Conservation (phyloP, 495 filamentous ascomycete genomes). For the Penicillium lividum region DNA sequence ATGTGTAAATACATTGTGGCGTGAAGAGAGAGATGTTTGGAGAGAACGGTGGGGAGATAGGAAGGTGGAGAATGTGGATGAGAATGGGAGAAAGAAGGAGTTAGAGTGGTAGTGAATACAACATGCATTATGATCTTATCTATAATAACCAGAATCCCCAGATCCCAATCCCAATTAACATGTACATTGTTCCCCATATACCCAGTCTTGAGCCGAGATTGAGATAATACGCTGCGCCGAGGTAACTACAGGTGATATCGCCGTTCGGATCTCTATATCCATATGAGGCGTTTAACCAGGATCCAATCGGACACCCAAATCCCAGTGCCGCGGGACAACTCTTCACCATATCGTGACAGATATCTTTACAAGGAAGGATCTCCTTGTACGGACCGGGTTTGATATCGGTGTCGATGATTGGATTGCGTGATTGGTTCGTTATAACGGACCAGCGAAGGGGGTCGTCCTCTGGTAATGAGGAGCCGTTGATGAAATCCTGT, state of each 20-base stretch:
- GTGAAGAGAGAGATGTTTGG: conserved; percentile 42
- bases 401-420: conserved; percentile 67
- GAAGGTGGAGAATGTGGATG: conserved; percentile 20
- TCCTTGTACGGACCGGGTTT: conserved; percentile 92
- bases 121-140: too few species aligned
- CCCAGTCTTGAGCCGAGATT: conserved; percentile 30
- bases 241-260: conserved; percentile 57
- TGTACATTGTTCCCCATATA: conserved; percentile 16
- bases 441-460: conserved; percentile 31
- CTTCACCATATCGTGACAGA: conserved; percentile 81
- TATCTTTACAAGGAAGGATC: conserved; percentile 77
- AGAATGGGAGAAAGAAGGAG: conserved; percentile 23
- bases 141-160: conserved; percentile 15
- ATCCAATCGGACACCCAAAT: conserved; percentile 72
- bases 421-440: conserved; percentile 61
- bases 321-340: conserved; percentile 78
- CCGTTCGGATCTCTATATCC: conserved; percentile 47
- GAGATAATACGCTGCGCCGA: conserved; percentile 56
- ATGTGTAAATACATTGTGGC: conserved; percentile 44
- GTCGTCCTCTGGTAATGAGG: conserved; percentile 41
- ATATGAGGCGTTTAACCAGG: conserved; percentile 67
- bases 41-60: conserved; percentile 41
- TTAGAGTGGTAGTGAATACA: conserved; percentile 21
- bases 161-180: conserved; percentile 17
- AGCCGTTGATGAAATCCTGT: conserved; percentile 68